phyloP scores from a whole-genome alignment of 2,329 filamentous ascomycete species.

The Pseudocercospora crystallina region DNA sequence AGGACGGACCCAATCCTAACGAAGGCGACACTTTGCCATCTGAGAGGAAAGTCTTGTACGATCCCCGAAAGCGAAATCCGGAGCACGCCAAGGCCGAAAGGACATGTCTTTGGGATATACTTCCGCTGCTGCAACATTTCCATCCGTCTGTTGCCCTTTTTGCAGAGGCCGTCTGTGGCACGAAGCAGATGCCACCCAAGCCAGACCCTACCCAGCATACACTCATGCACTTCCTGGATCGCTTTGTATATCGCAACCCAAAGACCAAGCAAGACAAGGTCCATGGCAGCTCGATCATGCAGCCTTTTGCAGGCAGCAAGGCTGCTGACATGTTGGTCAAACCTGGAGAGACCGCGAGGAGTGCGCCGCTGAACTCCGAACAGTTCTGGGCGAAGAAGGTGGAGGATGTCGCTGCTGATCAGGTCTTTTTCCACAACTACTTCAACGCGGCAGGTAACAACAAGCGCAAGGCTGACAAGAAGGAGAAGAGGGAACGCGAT shows the following conservation, averaged over 20 bases:
- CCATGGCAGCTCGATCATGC: slow-evolving; percentile 92
- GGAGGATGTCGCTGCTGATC: slow-evolving; percentile 84
- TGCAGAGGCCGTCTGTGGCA: slow-evolving; percentile 68
- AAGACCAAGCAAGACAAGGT: slow-evolving; percentile 63
- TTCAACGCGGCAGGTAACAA: slow-evolving; percentile 67
- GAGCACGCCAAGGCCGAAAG: slow-evolving; percentile 90
- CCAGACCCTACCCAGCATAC: slow-evolving; percentile 88
- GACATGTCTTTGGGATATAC: slow-evolving; percentile 89
- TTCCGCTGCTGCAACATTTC: slow-evolving; percentile 78
- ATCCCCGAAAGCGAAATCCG: slow-evolving; percentile 87
- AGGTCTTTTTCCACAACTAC: slow-evolving; percentile 98
- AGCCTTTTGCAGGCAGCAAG: slow-evolving; percentile 72
- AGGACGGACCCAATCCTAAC: slow-evolving; percentile 46
- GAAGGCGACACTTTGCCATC: slow-evolving; percentile 18
- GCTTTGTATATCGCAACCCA: slow-evolving; percentile 95
- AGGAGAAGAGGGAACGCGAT: slow-evolving; percentile 50
- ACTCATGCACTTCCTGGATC: slow-evolving; percentile 92
- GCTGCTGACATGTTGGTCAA: slow-evolving; percentile 62
- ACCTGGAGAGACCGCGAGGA: slow-evolving; percentile 46
- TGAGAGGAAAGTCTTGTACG: slow-evolving; percentile 57
- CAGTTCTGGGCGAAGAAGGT: slow-evolving; percentile 87
- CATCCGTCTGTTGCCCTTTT: slow-evolving; percentile 91
- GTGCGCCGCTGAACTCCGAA: slow-evolving; percentile 75
- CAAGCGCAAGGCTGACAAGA: slow-evolving; percentile 57
- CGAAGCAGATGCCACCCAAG: slow-evolving; percentile 74